These are phyloP conservation scores for Lolium perenne DNA, from an alignment of 176 grass and related monocot genomes.

Conservation along the genomic window DNA sequence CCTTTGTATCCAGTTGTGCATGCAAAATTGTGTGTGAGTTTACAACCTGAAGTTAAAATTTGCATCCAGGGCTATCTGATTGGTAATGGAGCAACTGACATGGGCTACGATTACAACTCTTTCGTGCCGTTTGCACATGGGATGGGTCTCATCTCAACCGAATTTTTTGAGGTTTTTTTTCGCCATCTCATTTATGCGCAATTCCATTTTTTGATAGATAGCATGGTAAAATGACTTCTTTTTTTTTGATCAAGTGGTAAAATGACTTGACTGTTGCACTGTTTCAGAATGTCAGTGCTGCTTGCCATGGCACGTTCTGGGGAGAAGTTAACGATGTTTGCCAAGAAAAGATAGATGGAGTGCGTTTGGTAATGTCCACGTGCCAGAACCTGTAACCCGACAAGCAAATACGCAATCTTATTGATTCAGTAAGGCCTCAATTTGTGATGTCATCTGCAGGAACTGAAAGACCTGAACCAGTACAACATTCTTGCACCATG, in stretches of 20 bases:
- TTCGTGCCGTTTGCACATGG: conserved; percentile 92
- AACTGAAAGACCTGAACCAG: conserved; percentile 60
- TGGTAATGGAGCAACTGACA: conserved; percentile 70
- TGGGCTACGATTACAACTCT: conserved; percentile 64
- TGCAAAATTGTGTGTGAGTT: neutral
- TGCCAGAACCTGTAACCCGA: neutral
- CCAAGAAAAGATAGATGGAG: conserved; percentile 56
- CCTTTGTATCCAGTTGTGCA: neutral
- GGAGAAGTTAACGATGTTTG: conserved; percentile 48
- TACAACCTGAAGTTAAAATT: conserved; percentile 9
- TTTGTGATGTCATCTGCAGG: conserved; percentile 46
- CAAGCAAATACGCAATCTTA: neutral
- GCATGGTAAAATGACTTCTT: no score
- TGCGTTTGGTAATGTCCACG: conserved; percentile 58
- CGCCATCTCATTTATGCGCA: neutral
- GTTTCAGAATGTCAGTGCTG: conserved; percentile 63
- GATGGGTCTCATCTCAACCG: conserved; percentile 87
- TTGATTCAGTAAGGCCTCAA: neutral
- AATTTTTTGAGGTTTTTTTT: conserved; percentile 62
- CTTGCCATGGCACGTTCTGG: conserved; percentile 74
- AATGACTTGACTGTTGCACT: neutral
- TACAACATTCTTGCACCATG: conserved; percentile 76
- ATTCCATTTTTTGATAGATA: neutral
- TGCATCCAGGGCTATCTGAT: conserved; percentile 80
- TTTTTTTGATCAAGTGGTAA: no score